Conservation (phyloP, 2,329 filamentous ascomycete genomes). For the Biscogniauxia sp. region DNA sequence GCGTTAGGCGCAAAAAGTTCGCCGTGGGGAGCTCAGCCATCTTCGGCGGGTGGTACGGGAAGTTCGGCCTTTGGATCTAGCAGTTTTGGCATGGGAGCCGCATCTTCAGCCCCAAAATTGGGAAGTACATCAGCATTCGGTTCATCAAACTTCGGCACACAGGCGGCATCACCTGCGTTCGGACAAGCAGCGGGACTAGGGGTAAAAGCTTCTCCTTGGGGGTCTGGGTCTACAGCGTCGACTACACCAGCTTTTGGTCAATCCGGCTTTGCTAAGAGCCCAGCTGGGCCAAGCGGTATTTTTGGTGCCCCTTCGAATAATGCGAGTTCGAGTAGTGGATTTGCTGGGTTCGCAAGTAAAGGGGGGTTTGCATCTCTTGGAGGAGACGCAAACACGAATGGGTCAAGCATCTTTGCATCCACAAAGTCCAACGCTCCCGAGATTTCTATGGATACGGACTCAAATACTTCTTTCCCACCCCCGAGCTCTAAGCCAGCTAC, state of each 20-base stretch:
- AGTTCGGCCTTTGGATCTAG: constrained; percentile 42
- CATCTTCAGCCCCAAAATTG: constrained; percentile 45
- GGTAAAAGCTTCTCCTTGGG: constrained; percentile 54
- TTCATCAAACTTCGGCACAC: constrained; percentile 34
- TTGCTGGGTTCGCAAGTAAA: constrained; percentile 50
- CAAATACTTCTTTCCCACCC: constrained; percentile 38
- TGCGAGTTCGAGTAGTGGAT: constrained; percentile 23
- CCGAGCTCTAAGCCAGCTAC: constrained; percentile 37
- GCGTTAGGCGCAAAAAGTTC: constrained; percentile 51
- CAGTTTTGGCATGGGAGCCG: constrained; percentile 38
- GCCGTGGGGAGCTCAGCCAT: constrained; percentile 44
- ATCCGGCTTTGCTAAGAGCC: constrained; percentile 43
- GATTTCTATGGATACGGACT: constrained; percentile 34
- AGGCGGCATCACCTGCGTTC: constrained; percentile 42
- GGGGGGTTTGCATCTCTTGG: constrained; percentile 54
- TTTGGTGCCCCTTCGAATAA: constrained; percentile 19
- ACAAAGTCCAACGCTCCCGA: constrained; percentile 34
- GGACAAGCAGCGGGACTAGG: constrained; percentile 51
- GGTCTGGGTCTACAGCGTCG: constrained; percentile 35
- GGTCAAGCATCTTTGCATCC: constrained; percentile 40
- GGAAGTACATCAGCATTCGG: constrained; percentile 45
- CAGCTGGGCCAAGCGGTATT: constrained; percentile 13
- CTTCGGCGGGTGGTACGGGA: constrained; percentile 30
- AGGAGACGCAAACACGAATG: constrained; percentile 31
- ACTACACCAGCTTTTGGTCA: constrained; percentile 53